phyloP scores from a whole-genome alignment of 1,284 basidiomycete genomes.

The Clitocybe nebularis region DNA sequence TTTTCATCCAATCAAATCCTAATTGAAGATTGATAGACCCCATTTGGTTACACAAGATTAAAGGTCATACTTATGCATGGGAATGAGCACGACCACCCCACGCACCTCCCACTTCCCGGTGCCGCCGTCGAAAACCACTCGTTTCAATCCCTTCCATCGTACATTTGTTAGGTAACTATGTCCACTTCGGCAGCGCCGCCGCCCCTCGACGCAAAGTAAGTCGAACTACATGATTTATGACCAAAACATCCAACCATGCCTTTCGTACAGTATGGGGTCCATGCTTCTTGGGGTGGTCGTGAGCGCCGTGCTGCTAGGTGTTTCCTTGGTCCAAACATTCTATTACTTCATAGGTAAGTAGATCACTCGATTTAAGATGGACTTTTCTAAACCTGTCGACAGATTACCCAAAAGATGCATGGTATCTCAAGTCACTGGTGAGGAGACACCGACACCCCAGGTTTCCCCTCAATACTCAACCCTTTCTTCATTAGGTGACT shows the following conservation, averaged over 20 bases:
- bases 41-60: not conserved
- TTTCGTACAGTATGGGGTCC: conserved; percentile 15
- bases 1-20: no score
- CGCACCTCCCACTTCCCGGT: not conserved
- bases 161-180: not conserved
- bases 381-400: not conserved
- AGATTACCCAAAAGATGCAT: conserved; percentile 1
- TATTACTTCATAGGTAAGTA: conserved; percentile 20
- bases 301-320: conserved; percentile 17
- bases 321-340: conserved; percentile 17
- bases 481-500: not conserved
- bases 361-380: not conserved
- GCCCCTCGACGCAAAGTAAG: not conserved
- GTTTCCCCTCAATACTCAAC: not conserved
- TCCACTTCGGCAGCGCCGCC: not conserved
- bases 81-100: not conserved
- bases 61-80: conserved; percentile 1
- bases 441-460: not conserved
- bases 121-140: not conserved
- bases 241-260: not conserved
- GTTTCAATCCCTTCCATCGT: not conserved
- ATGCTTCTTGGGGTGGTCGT: conserved; percentile 17
- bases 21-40: not conserved
- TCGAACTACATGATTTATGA: not conserved
- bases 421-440: conserved; percentile 2